A percentile compares a stretch with the other conserved stretches of the same genome.
phyloP scores from a whole-genome alignment of 768 basidiomycete species.

The Symmetrospora coprosmae region DNA sequence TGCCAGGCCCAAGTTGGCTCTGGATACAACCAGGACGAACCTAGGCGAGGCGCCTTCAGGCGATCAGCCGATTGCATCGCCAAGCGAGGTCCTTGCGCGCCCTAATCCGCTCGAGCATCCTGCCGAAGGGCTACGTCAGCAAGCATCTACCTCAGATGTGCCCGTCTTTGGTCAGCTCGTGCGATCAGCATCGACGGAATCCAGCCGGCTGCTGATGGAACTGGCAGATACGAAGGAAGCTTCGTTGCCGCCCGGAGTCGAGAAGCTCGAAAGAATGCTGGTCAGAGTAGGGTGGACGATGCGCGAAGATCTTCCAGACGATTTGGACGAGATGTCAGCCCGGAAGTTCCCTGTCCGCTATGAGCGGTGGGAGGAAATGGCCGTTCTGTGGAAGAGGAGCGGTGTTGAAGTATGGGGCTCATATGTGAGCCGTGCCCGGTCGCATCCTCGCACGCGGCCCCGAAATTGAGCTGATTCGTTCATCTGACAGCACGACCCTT shows the following conservation, averaged over 20 bases:
- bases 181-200: neutral
- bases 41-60: neutral
- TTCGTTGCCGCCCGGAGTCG: conserved; percentile 1
- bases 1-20: neutral
- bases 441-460: neutral
- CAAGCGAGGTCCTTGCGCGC: neutral
- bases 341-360: conserved; percentile 4
- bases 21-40: neutral
- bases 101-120: conserved; percentile 11
- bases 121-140: neutral
- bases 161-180: neutral
- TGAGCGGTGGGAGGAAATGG: conserved; percentile 7
- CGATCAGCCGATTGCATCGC: neutral
- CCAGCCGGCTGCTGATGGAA: neutral
- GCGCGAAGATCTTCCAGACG: neutral
- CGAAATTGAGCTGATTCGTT: neutral
- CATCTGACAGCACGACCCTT: neutral
- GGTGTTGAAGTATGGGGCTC: conserved; percentile 10
- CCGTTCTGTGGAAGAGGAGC: neutral
- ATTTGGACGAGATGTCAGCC: neutral
- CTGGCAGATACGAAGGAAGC: conserved; percentile 3
- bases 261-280: conserved; percentile 13
- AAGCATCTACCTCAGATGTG: too few relatives aligned
- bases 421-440: neutral
- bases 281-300: neutral